phyloP scores from a whole-genome alignment of 2,329 filamentous ascomycete genomes.

The Pochonia chlamydosporia region DNA sequence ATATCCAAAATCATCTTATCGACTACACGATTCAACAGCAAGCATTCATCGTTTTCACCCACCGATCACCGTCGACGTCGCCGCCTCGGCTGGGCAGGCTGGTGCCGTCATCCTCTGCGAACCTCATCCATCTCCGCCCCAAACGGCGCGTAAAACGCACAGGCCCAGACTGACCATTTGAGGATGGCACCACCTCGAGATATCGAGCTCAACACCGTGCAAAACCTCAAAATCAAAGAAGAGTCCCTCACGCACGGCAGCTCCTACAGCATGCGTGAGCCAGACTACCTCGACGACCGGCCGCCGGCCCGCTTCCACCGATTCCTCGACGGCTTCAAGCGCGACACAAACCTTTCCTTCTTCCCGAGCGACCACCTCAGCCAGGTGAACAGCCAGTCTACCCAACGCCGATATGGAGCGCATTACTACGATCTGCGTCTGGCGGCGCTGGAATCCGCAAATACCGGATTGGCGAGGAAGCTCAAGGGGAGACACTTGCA shows the following conservation, averaged over 20 bases:
- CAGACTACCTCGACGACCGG: constrained; percentile 38
- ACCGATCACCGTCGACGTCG: neutral
- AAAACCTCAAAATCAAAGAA: constrained; percentile 52
- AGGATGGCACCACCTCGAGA: constrained; percentile 34
- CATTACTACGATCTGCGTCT: constrained; percentile 51
- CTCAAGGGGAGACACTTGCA: constrained; percentile 83
- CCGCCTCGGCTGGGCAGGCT: neutral
- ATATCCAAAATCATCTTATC: neutral
- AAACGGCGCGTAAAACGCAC: neutral
- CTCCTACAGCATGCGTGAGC: constrained; percentile 46
- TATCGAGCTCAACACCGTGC: constrained; percentile 52
- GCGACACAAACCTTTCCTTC: constrained; percentile 47
- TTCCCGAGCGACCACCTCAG: constrained; percentile 38
- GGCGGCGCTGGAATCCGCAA: constrained; percentile 67
- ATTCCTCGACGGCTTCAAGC: constrained; percentile 57
- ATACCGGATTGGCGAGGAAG: constrained; percentile 68
- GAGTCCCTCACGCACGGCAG: constrained; percentile 47
- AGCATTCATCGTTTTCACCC: neutral
- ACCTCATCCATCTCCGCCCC: no score
- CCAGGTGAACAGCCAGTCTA: constrained; percentile 22
- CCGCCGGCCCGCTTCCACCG: constrained; percentile 31
- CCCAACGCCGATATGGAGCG: constrained; percentile 21
- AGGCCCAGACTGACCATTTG: constrained; percentile 9
- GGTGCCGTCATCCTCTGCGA: no score
- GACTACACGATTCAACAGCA: neutral